phyloP scores from a whole-genome alignment of 306 rosid genomes.

The Quercus parvula region DNA sequence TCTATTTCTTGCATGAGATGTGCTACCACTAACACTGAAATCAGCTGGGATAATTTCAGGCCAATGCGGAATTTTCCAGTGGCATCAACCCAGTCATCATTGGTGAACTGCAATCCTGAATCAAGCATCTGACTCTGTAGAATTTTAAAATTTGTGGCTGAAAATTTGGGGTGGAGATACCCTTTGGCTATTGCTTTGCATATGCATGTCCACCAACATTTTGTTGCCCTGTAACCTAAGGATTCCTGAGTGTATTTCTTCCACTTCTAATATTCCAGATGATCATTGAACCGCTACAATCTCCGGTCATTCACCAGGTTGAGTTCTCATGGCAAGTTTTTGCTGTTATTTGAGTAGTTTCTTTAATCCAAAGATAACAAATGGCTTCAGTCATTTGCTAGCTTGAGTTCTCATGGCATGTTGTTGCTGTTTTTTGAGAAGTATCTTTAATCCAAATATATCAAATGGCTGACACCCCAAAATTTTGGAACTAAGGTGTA shows the following conservation, averaged over 20 bases:
- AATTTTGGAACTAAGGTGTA: no score
- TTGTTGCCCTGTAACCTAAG: conserved; percentile 15
- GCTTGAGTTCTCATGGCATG: no score
- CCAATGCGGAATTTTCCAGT: neutral
- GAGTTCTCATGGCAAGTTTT: neutral
- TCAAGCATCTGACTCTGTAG: neutral
- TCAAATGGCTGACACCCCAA: no score
- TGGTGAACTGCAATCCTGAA: conserved; percentile 10
- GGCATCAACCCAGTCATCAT: neutral
- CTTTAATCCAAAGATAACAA: neutral
- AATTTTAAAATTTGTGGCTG: conserved; percentile 11
- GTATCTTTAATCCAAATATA: no score
- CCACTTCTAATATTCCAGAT: conserved; percentile 5
- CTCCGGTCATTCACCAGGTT: neutral
- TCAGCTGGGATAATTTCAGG: neutral
- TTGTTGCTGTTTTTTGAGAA: no score
- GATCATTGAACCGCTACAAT: conserved; percentile 12
- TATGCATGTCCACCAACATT: conserved; percentile 1
- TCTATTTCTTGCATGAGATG: conserved; percentile 12
- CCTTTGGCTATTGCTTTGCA: conserved; percentile 7
- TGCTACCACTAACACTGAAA: neutral
- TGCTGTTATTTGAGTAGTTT: neutral
- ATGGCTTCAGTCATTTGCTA: no score
- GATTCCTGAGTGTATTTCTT: conserved; percentile 4
- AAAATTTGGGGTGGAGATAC: conserved; percentile 4